Evolutionary conservation across 306 rosid genomes (phyloP).

Genomic region (Quercus engelmannii): DNA sequence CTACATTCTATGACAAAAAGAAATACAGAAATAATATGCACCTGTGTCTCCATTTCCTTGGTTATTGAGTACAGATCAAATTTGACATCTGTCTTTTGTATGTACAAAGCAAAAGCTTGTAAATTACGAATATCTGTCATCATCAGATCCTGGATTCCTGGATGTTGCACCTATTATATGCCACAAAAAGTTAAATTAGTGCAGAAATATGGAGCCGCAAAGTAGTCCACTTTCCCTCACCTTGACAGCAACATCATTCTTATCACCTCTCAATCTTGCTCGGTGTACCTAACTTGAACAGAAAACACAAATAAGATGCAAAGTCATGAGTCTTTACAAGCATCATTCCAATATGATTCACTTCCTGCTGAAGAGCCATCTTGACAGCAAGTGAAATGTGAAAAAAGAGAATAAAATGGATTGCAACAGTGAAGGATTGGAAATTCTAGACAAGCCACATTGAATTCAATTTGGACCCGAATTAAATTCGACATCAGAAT

Average conservation of each 20-base stretch:
- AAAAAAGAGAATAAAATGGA: conserved; percentile 14
- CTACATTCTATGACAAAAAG: not conserved
- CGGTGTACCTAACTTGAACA: conserved; percentile 68
- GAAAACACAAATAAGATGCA: conserved; percentile 24
- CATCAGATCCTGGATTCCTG: conserved; percentile 95
- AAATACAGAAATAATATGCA: conserved; percentile 25
- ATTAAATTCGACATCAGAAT: not conserved
- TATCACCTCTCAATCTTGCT: conserved; percentile 79
- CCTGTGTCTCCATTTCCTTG: conserved; percentile 98
- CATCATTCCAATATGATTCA: conserved; percentile 16
- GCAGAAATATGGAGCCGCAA: conserved; percentile 12
- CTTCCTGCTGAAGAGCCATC: conserved; percentile 10
- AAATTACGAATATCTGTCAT: conserved; percentile 93
- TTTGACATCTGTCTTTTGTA: conserved; percentile 92
- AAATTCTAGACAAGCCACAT: not conserved
- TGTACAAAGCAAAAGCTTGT: conserved; percentile 86
- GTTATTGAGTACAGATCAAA: conserved; percentile 90
- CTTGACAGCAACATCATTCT: conserved; percentile 84
- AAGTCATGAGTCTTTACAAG: conserved; percentile 14
- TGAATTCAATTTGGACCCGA: conserved; percentile 8
- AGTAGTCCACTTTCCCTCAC: conserved; percentile 38
- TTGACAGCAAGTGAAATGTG: conserved; percentile 9
- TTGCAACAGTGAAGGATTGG: conserved; percentile 1
- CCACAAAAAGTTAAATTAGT: conserved; percentile 30
- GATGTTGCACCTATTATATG: conserved; percentile 86